Evolutionary conservation across 257 asterid species (phyloP), one percentile per base, ranked within the genome.

Genomic region (Verbena officinalis): DNA sequence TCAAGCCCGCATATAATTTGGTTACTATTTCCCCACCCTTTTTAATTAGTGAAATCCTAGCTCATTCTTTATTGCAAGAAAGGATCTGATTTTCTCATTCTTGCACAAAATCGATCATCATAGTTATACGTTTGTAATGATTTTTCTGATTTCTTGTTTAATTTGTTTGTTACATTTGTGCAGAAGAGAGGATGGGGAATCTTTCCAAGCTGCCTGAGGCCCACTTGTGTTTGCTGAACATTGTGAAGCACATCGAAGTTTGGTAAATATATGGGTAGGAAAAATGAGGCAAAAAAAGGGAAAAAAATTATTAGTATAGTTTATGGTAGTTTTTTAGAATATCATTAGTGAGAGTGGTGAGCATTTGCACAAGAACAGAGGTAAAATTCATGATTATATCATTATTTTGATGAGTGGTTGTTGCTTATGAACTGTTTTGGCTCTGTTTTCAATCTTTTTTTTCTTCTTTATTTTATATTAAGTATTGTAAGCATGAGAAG

Each of bases 151-250:
- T n/a, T n/a, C n/a, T n/a, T n/a, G n/a, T n/a, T n/a, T n/a, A n/a
- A 4, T 42, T 14, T 19, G 14, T 0, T 15, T 5, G 16, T 60
- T 7, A 11, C 33, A 27, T 5, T 10, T 58, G 39, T 67, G 77
- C 87, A 86, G 97, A 90, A 77, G 80, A 78, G 65, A 59, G 73
- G 58, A 40, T 71, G 91, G 86, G 85, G 94, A 0, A 55, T 89
- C 61, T 72, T 87, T 23, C 53, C 88, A 51, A 81, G 86, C 82
- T 90, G 97, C 76, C 60, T 87, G 65, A 30, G 66, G 54, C 95
- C 97, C 14, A 70, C 71, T 8, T 77, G 95, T 23, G 84, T 53
- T 21, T 62, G 63, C 49, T 78, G 74, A 86, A 60, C 27, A 14
- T 50, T 44, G 31, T 16, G 50, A 52, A 56, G 55, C 44, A 36